Conservation (phyloP, 192 early-diverging fungal species). For the Entomortierella chlamydospora region DNA sequence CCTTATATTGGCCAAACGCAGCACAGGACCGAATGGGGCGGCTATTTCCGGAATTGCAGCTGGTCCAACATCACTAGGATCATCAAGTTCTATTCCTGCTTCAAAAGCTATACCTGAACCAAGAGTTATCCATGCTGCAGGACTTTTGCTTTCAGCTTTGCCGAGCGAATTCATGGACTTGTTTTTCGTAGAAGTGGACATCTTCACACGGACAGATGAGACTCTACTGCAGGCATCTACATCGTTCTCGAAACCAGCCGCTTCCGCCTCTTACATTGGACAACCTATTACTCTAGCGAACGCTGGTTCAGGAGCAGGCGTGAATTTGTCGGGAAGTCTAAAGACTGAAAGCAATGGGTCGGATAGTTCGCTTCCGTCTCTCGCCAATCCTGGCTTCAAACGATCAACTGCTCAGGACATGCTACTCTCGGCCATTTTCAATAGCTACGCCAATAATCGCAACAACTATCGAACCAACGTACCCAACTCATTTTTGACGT, state of each 20-base stretch:
- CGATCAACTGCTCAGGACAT: constrained; percentile 55
- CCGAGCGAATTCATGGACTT: constrained; percentile 56
- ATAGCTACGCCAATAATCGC: constrained; percentile 72
- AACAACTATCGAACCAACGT: constrained; percentile 70
- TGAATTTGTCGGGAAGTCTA: constrained; percentile 6
- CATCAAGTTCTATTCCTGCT: constrained; percentile 3
- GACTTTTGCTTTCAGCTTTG: constrained; percentile 60
- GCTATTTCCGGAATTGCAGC: constrained; percentile 60
- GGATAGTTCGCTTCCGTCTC: neutral
- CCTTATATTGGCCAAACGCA: constrained; percentile 56
- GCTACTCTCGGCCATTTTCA: constrained; percentile 65
- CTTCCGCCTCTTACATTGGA: constrained; percentile 35
- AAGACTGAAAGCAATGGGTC: constrained; percentile 17
- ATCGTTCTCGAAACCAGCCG: neutral
- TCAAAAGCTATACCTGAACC: constrained; percentile 48
- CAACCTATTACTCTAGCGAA: constrained; percentile 45
- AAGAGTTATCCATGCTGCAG: constrained; percentile 62
- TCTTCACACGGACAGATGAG: constrained; percentile 34
- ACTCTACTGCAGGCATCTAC: constrained; percentile 43
- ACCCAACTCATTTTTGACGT: constrained; percentile 77
- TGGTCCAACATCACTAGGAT: constrained; percentile 31
- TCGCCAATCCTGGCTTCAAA: constrained; percentile 1
- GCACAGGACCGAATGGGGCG: constrained; percentile 44
- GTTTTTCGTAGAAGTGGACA: constrained; percentile 46
- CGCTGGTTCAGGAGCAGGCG: neutral